Percentiles rank a stretch among this genome's conserved stretches.
Evolutionary conservation across 768 basidiomycete genomes (phyloP).

Genomic region (Dacryopinax primogenitus): DNA sequence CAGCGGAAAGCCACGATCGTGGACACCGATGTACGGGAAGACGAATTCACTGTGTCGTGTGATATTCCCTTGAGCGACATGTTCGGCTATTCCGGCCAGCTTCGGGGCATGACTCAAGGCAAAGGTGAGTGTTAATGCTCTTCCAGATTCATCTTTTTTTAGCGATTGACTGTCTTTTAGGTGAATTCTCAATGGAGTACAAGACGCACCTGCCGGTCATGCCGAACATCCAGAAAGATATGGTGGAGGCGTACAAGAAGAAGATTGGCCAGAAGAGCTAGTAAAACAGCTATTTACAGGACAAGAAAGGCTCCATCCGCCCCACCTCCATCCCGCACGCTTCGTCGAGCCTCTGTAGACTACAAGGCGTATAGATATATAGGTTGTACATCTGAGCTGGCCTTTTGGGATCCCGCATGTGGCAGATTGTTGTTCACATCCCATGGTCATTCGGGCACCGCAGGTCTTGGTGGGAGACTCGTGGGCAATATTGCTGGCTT

Average conservation of each 20-base stretch:
- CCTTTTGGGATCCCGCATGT: too few species aligned
- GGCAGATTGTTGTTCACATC: too few species aligned
- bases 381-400: neutral
- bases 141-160: constrained; percentile 25
- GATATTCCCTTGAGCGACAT: constrained; percentile 95
- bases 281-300: neutral
- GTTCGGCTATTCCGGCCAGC: constrained; percentile 91
- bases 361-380: neutral
- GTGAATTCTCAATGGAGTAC: constrained; percentile 39
- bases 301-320: neutral
- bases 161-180: constrained; percentile 17
- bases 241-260: constrained; percentile 77
- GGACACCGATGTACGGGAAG: constrained; percentile 91
- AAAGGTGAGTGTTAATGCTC: constrained; percentile 70
- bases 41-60: constrained; percentile 83
- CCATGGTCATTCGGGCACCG: neutral
- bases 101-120: constrained; percentile 90
- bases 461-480: neutral
- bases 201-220: constrained; percentile 78
- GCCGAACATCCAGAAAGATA: constrained; percentile 74
- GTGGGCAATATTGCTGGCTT: neutral
- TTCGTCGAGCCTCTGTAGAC: neutral
- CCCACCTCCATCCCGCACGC: neutral
- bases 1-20: constrained; percentile 84
- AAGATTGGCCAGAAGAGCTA: constrained; percentile 37